Evolutionary conservation across 2,329 filamentous ascomycete species (phyloP), one percentile per base, ranked within the genome.

Genomic region (Cladosporium sp.): DNA sequence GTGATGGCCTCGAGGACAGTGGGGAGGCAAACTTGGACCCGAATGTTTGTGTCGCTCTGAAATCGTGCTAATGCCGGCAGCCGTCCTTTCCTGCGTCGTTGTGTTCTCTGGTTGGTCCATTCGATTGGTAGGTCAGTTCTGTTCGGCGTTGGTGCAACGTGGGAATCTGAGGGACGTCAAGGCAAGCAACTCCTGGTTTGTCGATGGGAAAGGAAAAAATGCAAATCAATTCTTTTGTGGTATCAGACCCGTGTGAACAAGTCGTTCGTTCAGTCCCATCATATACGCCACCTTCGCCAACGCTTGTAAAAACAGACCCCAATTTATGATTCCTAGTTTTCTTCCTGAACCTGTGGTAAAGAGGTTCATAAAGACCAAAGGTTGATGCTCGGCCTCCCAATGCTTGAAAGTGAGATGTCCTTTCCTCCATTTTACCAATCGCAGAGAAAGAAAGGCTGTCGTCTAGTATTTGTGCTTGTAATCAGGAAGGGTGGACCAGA

Each of bases 401-500:
- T 9, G 30, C 9, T n/a, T 32, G 7, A 4, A 32, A 4, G 30
- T 15, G 9, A 38, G n/a, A 15, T 13, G n/a, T 7, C 36, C 5
- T 15, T 17, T 38, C 15, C 36, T 38, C 36, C 5, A 4, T 3
- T 15, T 38, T n/a, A 15, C 30, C 30, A 18, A 12, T 17, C 17
- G 9, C 6, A 17, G 15, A 20, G 17, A 22, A 15, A 22, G 13
- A 38, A 15, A 9, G 8, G 13, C 15, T 17, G 13, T 39, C 7
- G n/a, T 17, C 19, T 34, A 48, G 37, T 41, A 40, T 13, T 32
- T 48, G 45, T 48, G 45, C 18, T 48, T 48, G 45, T 48, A 48
- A 17, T 55, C 50, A 38, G 64, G 58, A 27, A 65, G 58, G 32
- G 64, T 67, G 44, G 63, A 65, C 68, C 90, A 96, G 64, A 96